Percentiles rank a stretch among this genome's conserved stretches.
Evolutionary conservation across 345 rosid species (phyloP).

Genomic region (Arabis alpina): DNA sequence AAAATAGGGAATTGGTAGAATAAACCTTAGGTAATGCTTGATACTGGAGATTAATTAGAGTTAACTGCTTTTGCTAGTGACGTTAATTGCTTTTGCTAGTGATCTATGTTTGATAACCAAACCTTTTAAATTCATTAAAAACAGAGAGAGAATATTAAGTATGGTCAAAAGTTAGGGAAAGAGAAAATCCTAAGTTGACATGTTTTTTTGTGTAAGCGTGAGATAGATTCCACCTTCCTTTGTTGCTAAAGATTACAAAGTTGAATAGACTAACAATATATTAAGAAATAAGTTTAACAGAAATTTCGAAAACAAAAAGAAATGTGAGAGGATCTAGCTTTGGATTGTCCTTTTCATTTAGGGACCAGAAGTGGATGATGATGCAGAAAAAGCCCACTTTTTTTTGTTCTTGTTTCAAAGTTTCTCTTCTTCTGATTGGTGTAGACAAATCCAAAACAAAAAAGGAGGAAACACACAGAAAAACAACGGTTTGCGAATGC

Average conservation of each 20-base stretch:
- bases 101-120: conserved; percentile 40
- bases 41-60: conserved; percentile 18
- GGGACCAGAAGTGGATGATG: conserved; percentile 44
- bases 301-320: conserved; percentile 3
- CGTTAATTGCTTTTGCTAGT: conserved; percentile 35
- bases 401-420: conserved; percentile 38
- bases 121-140: conserved; percentile 21
- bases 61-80: conserved; percentile 33
- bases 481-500: conserved; percentile 29
- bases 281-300: not conserved
- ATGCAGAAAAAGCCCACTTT: conserved; percentile 37
- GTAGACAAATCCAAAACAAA: conserved; percentile 19
- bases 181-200: conserved; percentile 34
- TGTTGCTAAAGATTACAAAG: conserved; percentile 43
- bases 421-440: conserved; percentile 41
- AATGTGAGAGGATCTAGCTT: conserved; percentile 40
- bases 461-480: conserved; percentile 6
- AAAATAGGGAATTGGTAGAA: conserved; percentile 29
- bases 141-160: conserved; percentile 33
- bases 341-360: conserved; percentile 35
- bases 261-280: conserved; percentile 28
- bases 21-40: conserved; percentile 39
- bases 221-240: conserved; percentile 45
- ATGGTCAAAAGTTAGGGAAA: conserved; percentile 42
- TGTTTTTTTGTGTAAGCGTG: conserved; percentile 39